Evolutionary conservation across 2,329 filamentous ascomycete species (phyloP).

Genomic region (Cladosporium cucumerinum): DNA sequence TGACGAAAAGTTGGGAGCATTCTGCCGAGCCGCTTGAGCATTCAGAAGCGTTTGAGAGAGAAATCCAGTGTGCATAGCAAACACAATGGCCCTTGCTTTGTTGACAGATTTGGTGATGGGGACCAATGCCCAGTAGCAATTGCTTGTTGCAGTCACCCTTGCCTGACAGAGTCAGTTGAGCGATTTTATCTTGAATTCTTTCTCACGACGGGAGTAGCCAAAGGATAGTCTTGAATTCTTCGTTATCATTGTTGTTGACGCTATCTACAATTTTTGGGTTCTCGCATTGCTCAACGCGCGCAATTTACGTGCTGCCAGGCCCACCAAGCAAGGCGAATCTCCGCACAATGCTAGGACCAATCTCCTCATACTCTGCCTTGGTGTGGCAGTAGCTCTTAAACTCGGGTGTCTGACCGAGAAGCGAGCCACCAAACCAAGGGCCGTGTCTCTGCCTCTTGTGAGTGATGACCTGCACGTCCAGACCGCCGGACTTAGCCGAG

Average conservation of each 20-base stretch:
- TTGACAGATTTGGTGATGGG: no score
- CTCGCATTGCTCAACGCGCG: background rate
- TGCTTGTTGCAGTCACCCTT: background rate
- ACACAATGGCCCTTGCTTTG: no score
- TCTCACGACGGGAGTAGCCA: background rate
- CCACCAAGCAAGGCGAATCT: constrained; percentile 92
- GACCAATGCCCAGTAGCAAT: background rate
- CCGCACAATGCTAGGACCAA: constrained; percentile 90
- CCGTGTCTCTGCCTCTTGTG: constrained; percentile 97
- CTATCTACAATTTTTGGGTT: constrained; percentile 6
- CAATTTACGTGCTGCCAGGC: constrained; percentile 70
- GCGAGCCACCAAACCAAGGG: constrained; percentile 95
- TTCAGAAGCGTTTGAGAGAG: background rate
- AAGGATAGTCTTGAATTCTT: background rate
- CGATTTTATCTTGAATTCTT: background rate
- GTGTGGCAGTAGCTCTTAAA: constrained; percentile 98
- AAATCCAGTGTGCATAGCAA: no score
- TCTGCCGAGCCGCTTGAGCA: constrained; percentile 10
- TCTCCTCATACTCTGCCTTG: constrained; percentile 78
- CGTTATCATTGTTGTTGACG: background rate
- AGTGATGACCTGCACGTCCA: constrained; percentile 95
- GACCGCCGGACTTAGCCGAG: constrained; percentile 84
- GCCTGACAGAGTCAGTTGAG: background rate
- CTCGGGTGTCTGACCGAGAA: constrained; percentile 95
- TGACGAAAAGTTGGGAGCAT: background rate